Percentiles rank a stretch among this genome's conserved stretches.
Conservation (phyloP, 331 rosid species). For the Malus hybrid region DNA sequence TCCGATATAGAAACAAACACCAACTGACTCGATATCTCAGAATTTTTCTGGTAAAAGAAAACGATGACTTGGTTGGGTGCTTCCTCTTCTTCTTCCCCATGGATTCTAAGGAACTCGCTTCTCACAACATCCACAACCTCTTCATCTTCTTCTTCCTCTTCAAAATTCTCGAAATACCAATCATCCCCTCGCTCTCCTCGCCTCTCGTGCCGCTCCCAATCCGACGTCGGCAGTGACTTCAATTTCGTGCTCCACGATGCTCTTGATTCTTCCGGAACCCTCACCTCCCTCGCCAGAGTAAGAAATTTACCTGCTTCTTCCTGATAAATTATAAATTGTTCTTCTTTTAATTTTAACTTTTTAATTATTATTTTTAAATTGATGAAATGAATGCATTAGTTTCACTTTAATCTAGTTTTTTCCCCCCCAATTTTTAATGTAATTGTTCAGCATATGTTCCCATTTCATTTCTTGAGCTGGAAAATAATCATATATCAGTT, state of each 20-base stretch:
- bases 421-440: neutral
- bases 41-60: too few relatives aligned
- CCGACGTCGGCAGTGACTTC: constrained; percentile 23
- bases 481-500: neutral
- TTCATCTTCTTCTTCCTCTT: neutral
- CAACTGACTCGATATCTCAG: neutral
- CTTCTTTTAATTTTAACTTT: too few relatives aligned
- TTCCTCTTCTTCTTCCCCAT: constrained; percentile 20
- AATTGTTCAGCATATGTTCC: neutral
- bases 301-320: neutral
- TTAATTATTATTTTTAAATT: neutral
- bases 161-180: constrained; percentile 29
- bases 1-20: neutral
- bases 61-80: constrained; percentile 5
- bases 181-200: constrained; percentile 27
- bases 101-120: constrained; percentile 8
- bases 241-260: constrained; percentile 67
- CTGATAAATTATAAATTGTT: neutral
- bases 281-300: constrained; percentile 64
- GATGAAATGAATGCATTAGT: neutral
- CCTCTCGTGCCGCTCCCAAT: constrained; percentile 21
- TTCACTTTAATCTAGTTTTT: neutral
- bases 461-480: neutral
- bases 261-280: constrained; percentile 71
- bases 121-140: neutral